Evolutionary conservation across 2,329 filamentous ascomycete species (phyloP).

Genomic region (Penicillium sp.): DNA sequence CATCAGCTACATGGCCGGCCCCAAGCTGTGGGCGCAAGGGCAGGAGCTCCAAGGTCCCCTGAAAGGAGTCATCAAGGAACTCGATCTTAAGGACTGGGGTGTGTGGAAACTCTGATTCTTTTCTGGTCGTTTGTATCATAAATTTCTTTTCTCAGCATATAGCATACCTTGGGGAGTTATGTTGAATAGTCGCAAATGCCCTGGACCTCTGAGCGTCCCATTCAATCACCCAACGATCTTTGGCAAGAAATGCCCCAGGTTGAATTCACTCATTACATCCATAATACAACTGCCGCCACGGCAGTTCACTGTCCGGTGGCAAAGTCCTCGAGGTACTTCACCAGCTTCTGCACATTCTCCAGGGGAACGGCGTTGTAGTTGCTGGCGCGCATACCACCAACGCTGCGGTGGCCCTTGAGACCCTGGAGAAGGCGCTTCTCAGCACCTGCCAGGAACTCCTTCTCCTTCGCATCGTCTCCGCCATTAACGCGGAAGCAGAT

Average conservation of each 20-base stretch:
- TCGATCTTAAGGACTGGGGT: slow-evolving; percentile 59
- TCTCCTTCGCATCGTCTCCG: slow-evolving; percentile 68
- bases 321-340: slow-evolving; percentile 53
- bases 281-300: slow-evolving; percentile 3
- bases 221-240: slow-evolving; percentile 9
- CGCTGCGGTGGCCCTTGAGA: slow-evolving; percentile 82
- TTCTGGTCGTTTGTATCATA: slow-evolving; percentile 20
- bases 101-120: slow-evolving; percentile 56
- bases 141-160: slow-evolving; percentile 11
- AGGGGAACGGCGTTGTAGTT: slow-evolving; percentile 83
- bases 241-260: slow-evolving; percentile 9
- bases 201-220: slow-evolving; percentile 9
- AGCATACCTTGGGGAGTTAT: slow-evolving; percentile 18
- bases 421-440: slow-evolving; percentile 69
- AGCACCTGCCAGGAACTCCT: slow-evolving; percentile 73
- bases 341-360: slow-evolving; percentile 44
- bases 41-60: slow-evolving; percentile 72
- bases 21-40: slow-evolving; percentile 72
- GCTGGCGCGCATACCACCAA: slow-evolving; percentile 80
- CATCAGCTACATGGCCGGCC: slow-evolving; percentile 73
- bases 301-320: slow-evolving; percentile 34
- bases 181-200: slow-evolving; percentile 22
- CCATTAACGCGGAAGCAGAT: slow-evolving; percentile 80
- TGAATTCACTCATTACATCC: slow-evolving; percentile 15
- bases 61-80: slow-evolving; percentile 62